phyloP scores from a whole-genome alignment of 2,329 filamentous ascomycete species.

The Bertia moriformis region DNA sequence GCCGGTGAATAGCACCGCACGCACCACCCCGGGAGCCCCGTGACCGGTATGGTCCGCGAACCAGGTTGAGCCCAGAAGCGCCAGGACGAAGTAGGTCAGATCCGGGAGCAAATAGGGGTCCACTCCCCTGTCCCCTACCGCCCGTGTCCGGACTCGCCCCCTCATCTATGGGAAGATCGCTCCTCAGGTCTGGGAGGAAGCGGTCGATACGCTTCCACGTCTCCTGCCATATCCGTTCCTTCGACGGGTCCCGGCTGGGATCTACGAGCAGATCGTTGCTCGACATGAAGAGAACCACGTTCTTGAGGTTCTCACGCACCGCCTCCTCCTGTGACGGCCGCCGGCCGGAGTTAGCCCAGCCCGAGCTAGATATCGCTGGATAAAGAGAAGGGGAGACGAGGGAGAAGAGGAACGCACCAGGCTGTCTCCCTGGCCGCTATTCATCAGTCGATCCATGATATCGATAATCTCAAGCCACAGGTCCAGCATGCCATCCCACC shows the following conservation, averaged over 20 bases:
- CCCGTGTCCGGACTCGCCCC: too few relatives aligned
- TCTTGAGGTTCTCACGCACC: conserved; percentile 88
- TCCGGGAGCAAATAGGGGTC: too few relatives aligned
- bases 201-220: conserved; percentile 55
- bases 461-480: conserved; percentile 86
- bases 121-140: too few relatives aligned
- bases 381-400: conserved; percentile 1
- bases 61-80: too few relatives aligned
- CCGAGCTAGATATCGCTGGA: conserved; percentile 3
- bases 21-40: too few relatives aligned
- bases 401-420: conserved; percentile 41
- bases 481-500: conserved; percentile 79
- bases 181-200: too few relatives aligned
- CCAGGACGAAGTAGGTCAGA: too few relatives aligned
- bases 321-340: conserved; percentile 61
- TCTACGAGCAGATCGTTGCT: conserved; percentile 72
- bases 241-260: conserved; percentile 39
- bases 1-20: too few relatives aligned
- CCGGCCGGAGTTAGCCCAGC: conserved; percentile 3
- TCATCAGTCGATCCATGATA: conserved; percentile 91
- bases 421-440: conserved; percentile 81
- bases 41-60: too few relatives aligned
- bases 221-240: conserved; percentile 43
- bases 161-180: too few relatives aligned
- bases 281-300: conserved; percentile 88